Percentiles rank a stretch among this genome's conserved stretches.
phyloP scores from a whole-genome alignment of 75 land plant species.

The Selaginella tamariscina region DNA sequence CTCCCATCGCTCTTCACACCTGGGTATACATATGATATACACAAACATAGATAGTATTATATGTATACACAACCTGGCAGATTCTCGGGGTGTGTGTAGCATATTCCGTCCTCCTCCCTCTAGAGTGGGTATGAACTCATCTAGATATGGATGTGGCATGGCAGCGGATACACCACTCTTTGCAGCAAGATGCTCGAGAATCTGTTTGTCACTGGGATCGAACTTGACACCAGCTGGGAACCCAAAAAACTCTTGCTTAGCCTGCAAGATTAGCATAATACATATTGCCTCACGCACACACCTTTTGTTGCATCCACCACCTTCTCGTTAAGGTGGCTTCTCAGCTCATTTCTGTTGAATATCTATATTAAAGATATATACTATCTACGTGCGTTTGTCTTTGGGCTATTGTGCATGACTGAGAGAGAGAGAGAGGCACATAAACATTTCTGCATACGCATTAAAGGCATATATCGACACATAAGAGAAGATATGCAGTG shows the following conservation, averaged over 20 bases:
- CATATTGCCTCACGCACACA: too few relatives aligned
- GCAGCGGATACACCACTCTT: constrained; percentile 39
- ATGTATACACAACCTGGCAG: constrained; percentile 52
- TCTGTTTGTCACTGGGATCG: constrained; percentile 75
- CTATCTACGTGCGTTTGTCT: too few relatives aligned
- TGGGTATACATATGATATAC: constrained; percentile 12
- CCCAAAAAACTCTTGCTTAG: constrained; percentile 49
- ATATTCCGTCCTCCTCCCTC: constrained; percentile 68
- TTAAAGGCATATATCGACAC: too few relatives aligned
- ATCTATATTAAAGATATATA: too few relatives aligned
- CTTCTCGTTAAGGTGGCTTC: too few relatives aligned
- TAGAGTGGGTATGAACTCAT: constrained; percentile 76
- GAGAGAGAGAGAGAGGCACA: too few relatives aligned
- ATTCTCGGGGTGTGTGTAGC: constrained; percentile 81
- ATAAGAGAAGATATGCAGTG: too few relatives aligned
- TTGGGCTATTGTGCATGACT: too few relatives aligned
- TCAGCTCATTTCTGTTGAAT: too few relatives aligned
- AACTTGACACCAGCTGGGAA: constrained; percentile 88
- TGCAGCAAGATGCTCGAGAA: constrained; percentile 58
- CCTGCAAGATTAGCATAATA: too few relatives aligned
- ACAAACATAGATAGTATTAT: background rate
- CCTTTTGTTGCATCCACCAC: too few relatives aligned
- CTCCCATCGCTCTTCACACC: constrained; percentile 75
- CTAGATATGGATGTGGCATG: constrained; percentile 47
- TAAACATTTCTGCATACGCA: too few relatives aligned